phyloP scores from a whole-genome alignment of 2,329 filamentous ascomycete genomes.

The Colletotrichum sp. region DNA sequence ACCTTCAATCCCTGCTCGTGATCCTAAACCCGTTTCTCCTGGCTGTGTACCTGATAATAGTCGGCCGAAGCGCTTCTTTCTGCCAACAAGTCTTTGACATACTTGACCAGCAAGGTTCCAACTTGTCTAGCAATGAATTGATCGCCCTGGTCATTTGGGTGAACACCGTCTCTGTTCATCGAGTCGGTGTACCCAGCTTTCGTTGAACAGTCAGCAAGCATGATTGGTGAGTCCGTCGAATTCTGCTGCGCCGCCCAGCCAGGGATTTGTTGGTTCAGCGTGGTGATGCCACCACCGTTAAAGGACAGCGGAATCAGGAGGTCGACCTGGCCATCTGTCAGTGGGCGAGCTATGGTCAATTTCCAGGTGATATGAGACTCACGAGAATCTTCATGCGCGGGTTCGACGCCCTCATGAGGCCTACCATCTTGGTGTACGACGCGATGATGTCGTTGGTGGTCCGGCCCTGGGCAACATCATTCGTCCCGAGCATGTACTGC shows the following conservation, averaged over 20 bases:
- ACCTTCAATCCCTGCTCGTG: neutral
- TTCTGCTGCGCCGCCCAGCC: constrained; percentile 39
- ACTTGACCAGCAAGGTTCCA: constrained; percentile 35
- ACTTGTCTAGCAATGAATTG: constrained; percentile 35
- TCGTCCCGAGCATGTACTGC: constrained; percentile 51
- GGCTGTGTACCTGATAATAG: neutral
- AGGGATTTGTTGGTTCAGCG: constrained; percentile 41
- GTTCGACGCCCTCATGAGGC: constrained; percentile 39
- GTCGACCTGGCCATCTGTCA: constrained; percentile 33
- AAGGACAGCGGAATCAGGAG: constrained; percentile 41
- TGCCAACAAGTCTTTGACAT: constrained; percentile 26
- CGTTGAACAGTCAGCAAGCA: constrained; percentile 41
- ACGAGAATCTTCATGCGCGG: constrained; percentile 45
- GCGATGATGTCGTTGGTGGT: constrained; percentile 37
- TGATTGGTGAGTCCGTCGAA: constrained; percentile 41
- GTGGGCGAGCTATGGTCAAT: rapidly evolving
- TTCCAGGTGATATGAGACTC: neutral
- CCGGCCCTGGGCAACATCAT: constrained; percentile 40
- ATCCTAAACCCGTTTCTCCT: neutral
- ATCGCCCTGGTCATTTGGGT: constrained; percentile 42
- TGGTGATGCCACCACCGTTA: constrained; percentile 29
- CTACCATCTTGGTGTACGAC: constrained; percentile 44
- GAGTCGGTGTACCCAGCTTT: constrained; percentile 35
- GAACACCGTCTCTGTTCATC: constrained; percentile 42
- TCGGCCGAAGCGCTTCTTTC: neutral